phyloP scores from a whole-genome alignment of 169 alveolate species.

The Cryptosporidium canis region DNA sequence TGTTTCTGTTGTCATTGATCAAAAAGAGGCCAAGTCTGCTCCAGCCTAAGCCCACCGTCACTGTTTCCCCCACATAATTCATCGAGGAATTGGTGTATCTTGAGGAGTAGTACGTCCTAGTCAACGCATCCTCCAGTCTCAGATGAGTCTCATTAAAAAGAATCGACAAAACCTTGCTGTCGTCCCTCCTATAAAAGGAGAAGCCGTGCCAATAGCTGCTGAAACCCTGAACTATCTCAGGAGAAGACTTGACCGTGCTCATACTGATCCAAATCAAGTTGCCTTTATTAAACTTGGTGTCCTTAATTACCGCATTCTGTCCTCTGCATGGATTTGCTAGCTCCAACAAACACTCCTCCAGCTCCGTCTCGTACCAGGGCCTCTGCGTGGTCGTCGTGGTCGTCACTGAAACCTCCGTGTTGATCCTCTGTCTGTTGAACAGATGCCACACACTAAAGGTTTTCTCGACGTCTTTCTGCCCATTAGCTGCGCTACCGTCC shows the following conservation, averaged over 20 bases:
- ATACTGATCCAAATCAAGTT: conserved; percentile 6
- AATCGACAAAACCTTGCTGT: background rate
- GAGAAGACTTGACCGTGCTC: background rate
- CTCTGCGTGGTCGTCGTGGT: conserved; percentile 3
- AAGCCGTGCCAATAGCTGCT: background rate
- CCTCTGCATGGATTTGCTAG: conserved; percentile 13
- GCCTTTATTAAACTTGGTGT: background rate
- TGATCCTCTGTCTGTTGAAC: too few relatives aligned
- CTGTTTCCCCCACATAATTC: background rate
- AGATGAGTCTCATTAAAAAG: conserved; percentile 10
- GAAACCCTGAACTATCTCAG: background rate
- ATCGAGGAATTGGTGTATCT: background rate
- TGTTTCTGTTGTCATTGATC: background rate
- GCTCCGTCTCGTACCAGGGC: conserved; percentile 9
- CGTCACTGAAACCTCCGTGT: background rate
- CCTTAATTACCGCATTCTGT: background rate
- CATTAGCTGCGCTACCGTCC: too few relatives aligned
- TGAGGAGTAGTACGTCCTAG: background rate
- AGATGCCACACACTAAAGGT: background rate
- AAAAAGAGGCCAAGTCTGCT: background rate
- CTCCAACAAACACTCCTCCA: background rate
- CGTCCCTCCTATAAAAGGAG: background rate
- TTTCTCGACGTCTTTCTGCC: too few relatives aligned
- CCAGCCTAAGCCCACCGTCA: background rate
- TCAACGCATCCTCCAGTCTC: background rate